phyloP scores from a whole-genome alignment of 176 grass and related monocot genomes.

The Alopecurus myosuroides region DNA sequence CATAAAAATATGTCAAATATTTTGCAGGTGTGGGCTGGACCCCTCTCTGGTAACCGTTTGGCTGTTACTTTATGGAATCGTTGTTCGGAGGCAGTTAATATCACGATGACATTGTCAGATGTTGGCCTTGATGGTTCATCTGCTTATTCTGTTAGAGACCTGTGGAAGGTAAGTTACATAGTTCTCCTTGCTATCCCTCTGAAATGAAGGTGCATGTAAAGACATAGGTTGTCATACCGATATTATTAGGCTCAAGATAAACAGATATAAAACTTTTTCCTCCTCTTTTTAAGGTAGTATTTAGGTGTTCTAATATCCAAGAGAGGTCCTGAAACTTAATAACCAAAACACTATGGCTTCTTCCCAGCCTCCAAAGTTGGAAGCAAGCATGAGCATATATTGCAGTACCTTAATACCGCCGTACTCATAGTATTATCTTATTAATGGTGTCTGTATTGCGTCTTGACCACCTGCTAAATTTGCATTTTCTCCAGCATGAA shows the following conservation, averaged over 20 bases:
- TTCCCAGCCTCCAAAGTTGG: not conserved
- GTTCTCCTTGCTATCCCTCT: not conserved
- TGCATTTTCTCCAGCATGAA: slow-evolving; percentile 52
- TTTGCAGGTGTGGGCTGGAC: slow-evolving; percentile 86
- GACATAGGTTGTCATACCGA: not conserved
- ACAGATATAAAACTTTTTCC: not conserved
- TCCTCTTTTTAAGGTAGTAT: not conserved
- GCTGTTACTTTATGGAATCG: slow-evolving; percentile 78
- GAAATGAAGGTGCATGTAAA: not conserved
- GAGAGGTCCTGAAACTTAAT: not conserved
- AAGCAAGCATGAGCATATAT: not conserved
- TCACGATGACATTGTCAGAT: slow-evolving; percentile 47
- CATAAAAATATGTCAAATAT: slow-evolving; percentile 4
- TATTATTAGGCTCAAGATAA: not conserved
- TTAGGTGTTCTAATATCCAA: not conserved
- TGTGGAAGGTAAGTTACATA: slow-evolving; percentile 53
- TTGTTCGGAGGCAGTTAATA: slow-evolving; percentile 55
- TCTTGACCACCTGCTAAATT: slow-evolving; percentile 7
- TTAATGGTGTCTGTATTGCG: not conserved
- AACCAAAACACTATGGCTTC: not conserved
- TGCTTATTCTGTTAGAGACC: slow-evolving; percentile 65
- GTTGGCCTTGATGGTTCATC: slow-evolving; percentile 55
- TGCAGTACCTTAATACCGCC: not conserved
- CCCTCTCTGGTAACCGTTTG: slow-evolving; percentile 59
- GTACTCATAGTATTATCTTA: not conserved